phyloP scores from a whole-genome alignment of 177 flowering plant genomes.

The Telopea speciosissima region DNA sequence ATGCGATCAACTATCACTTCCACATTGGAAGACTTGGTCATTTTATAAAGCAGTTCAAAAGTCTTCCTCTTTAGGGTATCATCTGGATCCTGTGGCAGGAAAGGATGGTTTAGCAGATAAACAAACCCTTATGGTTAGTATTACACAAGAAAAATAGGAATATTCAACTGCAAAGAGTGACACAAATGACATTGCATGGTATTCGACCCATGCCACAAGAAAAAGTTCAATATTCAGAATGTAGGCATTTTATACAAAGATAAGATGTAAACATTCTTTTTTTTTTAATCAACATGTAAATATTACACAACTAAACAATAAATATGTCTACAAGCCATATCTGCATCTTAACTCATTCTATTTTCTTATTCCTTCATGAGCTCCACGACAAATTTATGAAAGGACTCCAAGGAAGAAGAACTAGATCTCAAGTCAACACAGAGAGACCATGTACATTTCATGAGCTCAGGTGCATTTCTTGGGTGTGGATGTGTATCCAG shows the following conservation, averaged over 20 bases:
- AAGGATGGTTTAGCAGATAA: conserved; percentile 1
- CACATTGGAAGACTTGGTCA: conserved; percentile 98
- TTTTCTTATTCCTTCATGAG: neutral
- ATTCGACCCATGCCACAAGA: neutral
- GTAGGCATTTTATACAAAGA: neutral
- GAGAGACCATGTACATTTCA: no score
- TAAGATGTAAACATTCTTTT: no score
- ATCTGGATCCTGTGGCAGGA: conserved; percentile 79
- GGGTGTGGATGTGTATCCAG: no score
- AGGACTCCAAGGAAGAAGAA: neutral
- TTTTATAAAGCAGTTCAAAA: conserved; percentile 87
- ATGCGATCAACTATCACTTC: conserved; percentile 99
- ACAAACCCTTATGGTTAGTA: no score
- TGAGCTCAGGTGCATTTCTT: no score
- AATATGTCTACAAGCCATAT: no score
- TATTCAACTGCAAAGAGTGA: no score
- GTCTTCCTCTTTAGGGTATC: conserved; percentile 96
- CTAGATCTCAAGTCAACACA: neutral
- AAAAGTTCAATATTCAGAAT: neutral
- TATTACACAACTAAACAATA: no score
- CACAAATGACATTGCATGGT: neutral
- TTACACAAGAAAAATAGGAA: no score
- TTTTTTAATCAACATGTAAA: no score
- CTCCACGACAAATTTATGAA: neutral
- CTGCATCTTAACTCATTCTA: neutral